Conservation (phyloP, 2,329 filamentous ascomycete species). For the Huntiella savannae region DNA sequence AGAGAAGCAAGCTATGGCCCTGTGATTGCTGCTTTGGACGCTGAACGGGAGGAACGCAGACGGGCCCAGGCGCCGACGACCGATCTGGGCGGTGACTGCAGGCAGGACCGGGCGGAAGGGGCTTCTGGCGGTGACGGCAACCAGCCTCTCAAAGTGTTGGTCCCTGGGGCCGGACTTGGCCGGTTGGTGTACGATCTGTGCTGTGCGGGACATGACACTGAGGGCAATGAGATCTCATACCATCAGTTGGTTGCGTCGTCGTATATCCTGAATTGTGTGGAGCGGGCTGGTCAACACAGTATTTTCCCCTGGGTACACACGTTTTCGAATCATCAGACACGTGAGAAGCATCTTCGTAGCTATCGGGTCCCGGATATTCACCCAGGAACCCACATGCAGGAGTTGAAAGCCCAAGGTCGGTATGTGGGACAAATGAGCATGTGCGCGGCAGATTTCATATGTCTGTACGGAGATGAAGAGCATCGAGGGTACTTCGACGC, state of each 20-base stretch:
- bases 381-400: slow-evolving; percentile 36
- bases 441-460: slow-evolving; percentile 81
- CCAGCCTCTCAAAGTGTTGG: slow-evolving; percentile 43
- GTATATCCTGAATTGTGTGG: slow-evolving; percentile 53
- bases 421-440: slow-evolving; percentile 60
- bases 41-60: slow-evolving; percentile 21
- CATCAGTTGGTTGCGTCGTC: slow-evolving; percentile 81
- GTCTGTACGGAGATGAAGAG: slow-evolving; percentile 52
- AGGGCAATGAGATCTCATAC: slow-evolving; percentile 93
- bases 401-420: slow-evolving; percentile 3
- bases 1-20: slow-evolving; percentile 60
- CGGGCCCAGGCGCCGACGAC: background rate
- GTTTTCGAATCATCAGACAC: slow-evolving; percentile 67
- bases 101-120: background rate
- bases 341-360: slow-evolving; percentile 54
- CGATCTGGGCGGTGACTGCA: too few species aligned
- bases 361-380: slow-evolving; percentile 69
- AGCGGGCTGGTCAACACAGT: slow-evolving; percentile 40
- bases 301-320: slow-evolving; percentile 73
- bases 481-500: slow-evolving; percentile 52
- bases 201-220: slow-evolving; percentile 48
- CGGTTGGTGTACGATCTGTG: slow-evolving; percentile 79
- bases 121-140: too few species aligned
- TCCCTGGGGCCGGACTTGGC: slow-evolving; percentile 79
- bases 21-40: slow-evolving; percentile 44